A percentile compares a stretch with the other conserved stretches of the same genome.
Conservation (phyloP, 345 rosid genomes). For the Citrus medica region DNA sequence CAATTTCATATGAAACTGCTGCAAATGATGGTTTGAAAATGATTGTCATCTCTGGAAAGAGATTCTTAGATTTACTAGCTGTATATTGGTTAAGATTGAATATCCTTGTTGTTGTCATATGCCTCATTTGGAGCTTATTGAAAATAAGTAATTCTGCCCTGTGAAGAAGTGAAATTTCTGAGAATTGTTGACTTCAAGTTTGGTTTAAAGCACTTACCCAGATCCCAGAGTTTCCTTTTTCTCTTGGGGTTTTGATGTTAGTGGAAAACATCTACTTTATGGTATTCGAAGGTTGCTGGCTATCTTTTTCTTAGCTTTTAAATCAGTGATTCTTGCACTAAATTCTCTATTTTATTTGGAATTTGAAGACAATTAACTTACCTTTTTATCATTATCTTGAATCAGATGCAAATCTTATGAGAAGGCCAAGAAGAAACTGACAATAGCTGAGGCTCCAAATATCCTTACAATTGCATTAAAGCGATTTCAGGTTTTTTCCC, state of each 20-base stretch:
- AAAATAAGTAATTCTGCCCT: not conserved
- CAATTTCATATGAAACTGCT: not conserved
- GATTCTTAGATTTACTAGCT: not conserved
- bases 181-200: not conserved
- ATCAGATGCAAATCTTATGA: constrained; percentile 83
- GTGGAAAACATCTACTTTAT: too few relatives aligned
- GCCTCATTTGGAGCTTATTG: not conserved
- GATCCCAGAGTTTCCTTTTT: not conserved
- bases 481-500: constrained; percentile 70
- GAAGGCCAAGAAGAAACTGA: constrained; percentile 89
- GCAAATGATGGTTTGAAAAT: not conserved
- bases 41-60: not conserved
- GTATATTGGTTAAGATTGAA: not conserved
- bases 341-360: constrained; percentile 3
- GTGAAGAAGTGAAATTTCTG: not conserved
- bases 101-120: not conserved
- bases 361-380: not conserved
- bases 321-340: not conserved
- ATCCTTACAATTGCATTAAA: constrained; percentile 93
- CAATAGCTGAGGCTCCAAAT: constrained; percentile 84
- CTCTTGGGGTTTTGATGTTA: not conserved
- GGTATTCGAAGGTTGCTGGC: not conserved
- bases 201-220: not conserved
- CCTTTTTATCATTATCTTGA: not conserved
- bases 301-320: not conserved